Evolutionary conservation across 495 filamentous ascomycete species (phyloP), one percentile per base, ranked within the genome.

Genomic region (Penicillium crystallinum): DNA sequence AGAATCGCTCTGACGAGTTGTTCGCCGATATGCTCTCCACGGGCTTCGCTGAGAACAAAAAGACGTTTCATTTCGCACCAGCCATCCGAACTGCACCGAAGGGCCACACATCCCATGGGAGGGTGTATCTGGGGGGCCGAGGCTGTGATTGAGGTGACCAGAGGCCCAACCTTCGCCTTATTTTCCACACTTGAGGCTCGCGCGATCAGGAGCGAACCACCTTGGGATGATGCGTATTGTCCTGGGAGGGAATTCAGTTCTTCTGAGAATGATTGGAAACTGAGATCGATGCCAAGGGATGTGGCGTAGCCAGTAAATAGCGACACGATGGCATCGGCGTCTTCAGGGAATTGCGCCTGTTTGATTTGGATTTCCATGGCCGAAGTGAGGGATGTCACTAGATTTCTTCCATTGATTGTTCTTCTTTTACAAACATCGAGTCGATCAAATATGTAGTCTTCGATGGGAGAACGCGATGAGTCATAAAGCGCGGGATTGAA

Each of bases 61-160:
- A 86, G 68, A 0, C 81, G 70, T 58, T 85, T 84, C 74, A 84
- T 77, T 52, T 86, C 81, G 62, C 80, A 82, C 59, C 60, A 72
- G n/a, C 51, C 45, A 15, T 56, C 55, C 0, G 54, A 21, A 30
- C 45, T 59, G 1, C 37, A 22, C 3, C 57, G 53, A 8, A 61
- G 42, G 2, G 74, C 79, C 6, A 82, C 75, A 52, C 79, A 83
- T 6, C 81, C 81, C 2, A 84, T 56, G 0, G 72, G 59, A 8
- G 40, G 23, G 8, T 22, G 29, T 31, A 17, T 4, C 9, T 46
- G 48, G 15, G 41, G 17, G 27, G 52, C 2, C 5, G 39, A 18
- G 6, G 42, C 27, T 2, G 9, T 4, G 11, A 34, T 29, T 42
- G n/a, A 6, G 19, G 25, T n/a, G n/a, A n/a, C n/a, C n/a, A n/a